Base-by-base conservation (phyloP, 768 basidiomycete genomes). In the Guyanaporus albipodus region DNA sequence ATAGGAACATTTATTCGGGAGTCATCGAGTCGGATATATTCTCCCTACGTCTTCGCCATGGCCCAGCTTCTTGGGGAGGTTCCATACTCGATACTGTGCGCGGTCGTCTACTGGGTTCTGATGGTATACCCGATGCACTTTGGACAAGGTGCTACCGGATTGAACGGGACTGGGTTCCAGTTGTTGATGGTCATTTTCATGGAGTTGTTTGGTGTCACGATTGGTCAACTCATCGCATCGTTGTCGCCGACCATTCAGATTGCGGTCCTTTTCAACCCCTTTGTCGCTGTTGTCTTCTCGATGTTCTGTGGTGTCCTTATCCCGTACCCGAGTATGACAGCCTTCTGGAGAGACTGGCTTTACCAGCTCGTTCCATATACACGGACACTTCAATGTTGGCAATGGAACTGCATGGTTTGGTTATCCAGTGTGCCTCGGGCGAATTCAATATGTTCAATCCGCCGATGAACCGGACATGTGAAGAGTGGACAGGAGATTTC, bases 251-350 rank as follows among this genome's bases (percentile, higher is more conserved):
- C 82, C 37, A 76, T 92, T 41, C 82, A 86, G 59, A 79, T 88
- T 31, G 88, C 88, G 9, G 85, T 86, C 6, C 68, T 91, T 45
- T 85, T 83, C 70, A 91, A 87, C 63, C 89, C 90, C 2, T 85
- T 88, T 73, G 50, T 90, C 38, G 70, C 75, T 34, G 63, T 83
- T 24, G 70, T 85, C 31, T 76, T 90, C 41, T 67, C 77, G 4
- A 75, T 82, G 14, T 91, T 91, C 77, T 88, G 86, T 55, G 90
- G 90, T 60, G 86, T 90, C 14, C 83, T 84, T 1, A 79, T 90
- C 44, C 87, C 86, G 0, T 83, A 76, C 47, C 77, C 82, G 0
- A 74, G 73, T 4, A 65, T 90, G 62, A 73, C 74, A 9, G 60
- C 62, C 23, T 89, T 88, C 73, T 89, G 85, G 85, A 70, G 77